phyloP scores from a whole-genome alignment of 148 eudicot species.

The Chenopodium album region DNA sequence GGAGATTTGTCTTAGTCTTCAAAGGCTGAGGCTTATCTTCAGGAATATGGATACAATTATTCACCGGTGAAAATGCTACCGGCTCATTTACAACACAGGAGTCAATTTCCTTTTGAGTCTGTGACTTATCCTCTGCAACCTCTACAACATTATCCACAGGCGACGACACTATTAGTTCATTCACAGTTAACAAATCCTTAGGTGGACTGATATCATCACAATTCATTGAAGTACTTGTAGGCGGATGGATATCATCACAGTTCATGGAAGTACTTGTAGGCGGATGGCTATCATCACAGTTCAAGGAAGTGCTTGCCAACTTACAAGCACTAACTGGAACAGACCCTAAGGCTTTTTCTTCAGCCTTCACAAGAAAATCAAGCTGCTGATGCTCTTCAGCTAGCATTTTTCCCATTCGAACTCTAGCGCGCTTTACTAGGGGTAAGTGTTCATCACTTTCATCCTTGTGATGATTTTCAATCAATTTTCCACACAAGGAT shows the following conservation, averaged over 20 bases:
- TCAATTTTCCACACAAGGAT: constrained; percentile 29
- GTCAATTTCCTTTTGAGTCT: constrained; percentile 30
- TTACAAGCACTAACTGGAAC: constrained; percentile 22
- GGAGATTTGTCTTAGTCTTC: constrained; percentile 45
- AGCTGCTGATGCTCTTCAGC: constrained; percentile 40
- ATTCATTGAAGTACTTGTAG: constrained; percentile 20
- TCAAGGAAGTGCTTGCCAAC: constrained; percentile 27
- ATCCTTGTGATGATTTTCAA: constrained; percentile 48
- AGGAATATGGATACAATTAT: constrained; percentile 30
- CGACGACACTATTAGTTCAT: constrained; percentile 20
- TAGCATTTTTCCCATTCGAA: constrained; percentile 77
- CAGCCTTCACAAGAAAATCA: constrained; percentile 37
- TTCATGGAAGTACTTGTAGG: constrained; percentile 27
- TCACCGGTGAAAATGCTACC: constrained; percentile 28
- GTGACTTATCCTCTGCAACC: constrained; percentile 38
- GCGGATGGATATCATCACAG: constrained; percentile 31
- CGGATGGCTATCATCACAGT: constrained; percentile 32
- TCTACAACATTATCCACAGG: constrained; percentile 27
- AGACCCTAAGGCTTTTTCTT: constrained; percentile 38
- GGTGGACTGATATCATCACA: constrained; percentile 33
- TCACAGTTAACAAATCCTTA: constrained; percentile 21
- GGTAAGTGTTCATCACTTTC: constrained; percentile 96
- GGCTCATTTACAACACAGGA: constrained; percentile 11
- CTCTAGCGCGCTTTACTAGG: constrained; percentile 87
- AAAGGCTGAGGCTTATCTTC: constrained; percentile 38